Evolutionary conservation across 2,329 filamentous ascomycete genomes (phyloP).

Genomic region (Keithomyces neogunnii): DNA sequence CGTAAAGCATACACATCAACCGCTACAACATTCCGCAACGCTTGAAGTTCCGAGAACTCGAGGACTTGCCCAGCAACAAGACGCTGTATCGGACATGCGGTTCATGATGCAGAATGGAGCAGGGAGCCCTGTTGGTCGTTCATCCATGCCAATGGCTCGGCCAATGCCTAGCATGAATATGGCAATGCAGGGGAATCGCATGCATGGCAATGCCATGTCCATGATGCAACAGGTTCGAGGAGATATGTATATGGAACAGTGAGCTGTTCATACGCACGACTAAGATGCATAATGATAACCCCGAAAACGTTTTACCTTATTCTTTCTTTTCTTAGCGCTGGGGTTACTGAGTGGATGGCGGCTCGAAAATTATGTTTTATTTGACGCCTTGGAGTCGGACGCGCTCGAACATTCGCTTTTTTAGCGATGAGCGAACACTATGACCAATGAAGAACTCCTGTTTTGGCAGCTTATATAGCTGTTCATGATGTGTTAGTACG

Average conservation of each 20-base stretch:
- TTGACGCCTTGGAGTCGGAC: background rate
- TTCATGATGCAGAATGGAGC: conserved; percentile 36
- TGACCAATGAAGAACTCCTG: conserved; percentile 21
- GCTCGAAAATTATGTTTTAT: too few species aligned
- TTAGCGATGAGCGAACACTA: conserved; percentile 8
- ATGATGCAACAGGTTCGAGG: conserved; percentile 38
- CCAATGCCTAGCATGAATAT: conserved; percentile 39
- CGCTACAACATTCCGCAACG: conserved; percentile 30
- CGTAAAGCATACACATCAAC: conserved; percentile 25
- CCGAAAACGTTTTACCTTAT: too few species aligned
- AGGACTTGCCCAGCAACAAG: conserved; percentile 24
- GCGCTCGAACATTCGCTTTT: conserved; percentile 1
- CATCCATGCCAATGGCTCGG: conserved; percentile 31
- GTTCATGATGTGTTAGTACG: conserved; percentile 24
- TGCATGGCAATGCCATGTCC: conserved; percentile 34
- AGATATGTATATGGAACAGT: conserved; percentile 44
- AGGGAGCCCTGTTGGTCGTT: conserved; percentile 25
- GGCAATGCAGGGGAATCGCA: conserved; percentile 28
- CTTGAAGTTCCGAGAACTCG: conserved; percentile 36
- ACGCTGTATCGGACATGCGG: conserved; percentile 22
- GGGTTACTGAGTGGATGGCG: too few species aligned
- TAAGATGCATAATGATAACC: too few species aligned
- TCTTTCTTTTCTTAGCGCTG: too few species aligned
- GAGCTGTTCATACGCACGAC: background rate
- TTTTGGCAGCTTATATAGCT: conserved; percentile 13